phyloP scores from a whole-genome alignment of 2,329 filamentous ascomycete species.

The Verruconis gallopava region DNA sequence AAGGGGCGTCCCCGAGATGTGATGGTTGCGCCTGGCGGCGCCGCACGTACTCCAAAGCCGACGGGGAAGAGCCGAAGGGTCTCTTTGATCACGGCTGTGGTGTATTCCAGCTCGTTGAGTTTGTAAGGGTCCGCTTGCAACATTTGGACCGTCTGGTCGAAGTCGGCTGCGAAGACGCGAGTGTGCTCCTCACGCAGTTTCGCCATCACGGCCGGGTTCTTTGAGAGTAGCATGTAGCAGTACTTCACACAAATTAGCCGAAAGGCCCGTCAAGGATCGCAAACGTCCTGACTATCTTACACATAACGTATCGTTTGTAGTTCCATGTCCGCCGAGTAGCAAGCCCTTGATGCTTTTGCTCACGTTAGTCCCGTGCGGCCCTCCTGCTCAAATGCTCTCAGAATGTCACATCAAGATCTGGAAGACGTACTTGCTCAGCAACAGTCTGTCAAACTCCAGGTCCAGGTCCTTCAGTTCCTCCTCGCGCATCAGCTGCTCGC shows the following conservation, averaged over 20 bases:
- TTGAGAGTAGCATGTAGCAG: conserved; percentile 17
- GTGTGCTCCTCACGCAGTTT: conserved; percentile 20
- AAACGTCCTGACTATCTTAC: too few species aligned
- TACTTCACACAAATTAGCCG: too few species aligned
- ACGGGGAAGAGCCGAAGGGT: conserved; percentile 21
- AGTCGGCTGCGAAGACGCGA: conserved; percentile 18
- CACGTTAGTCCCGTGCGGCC: conserved; percentile 1
- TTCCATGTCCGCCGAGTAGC: conserved; percentile 7
- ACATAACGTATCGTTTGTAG: conserved; percentile 4
- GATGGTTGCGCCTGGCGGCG: conserved; percentile 10
- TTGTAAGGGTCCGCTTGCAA: conserved; percentile 15
- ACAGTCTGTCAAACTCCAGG: neutral
- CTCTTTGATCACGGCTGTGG: conserved; percentile 24
- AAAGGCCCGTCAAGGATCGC: too few species aligned
- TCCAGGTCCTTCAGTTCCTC: conserved; percentile 1
- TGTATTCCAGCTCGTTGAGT: conserved; percentile 20
- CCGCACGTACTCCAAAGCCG: conserved; percentile 9
- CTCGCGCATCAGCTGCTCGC: neutral
- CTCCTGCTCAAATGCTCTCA: too few species aligned
- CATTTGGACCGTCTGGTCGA: conserved; percentile 9
- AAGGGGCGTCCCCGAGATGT: neutral
- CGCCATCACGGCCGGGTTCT: conserved; percentile 16
- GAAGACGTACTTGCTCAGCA: neutral
- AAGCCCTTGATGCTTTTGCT: neutral
- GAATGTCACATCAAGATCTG: neutral